Evolutionary conservation across 768 basidiomycete genomes (phyloP), one percentile per base, ranked within the genome.

Genomic region (Suillus plorans): DNA sequence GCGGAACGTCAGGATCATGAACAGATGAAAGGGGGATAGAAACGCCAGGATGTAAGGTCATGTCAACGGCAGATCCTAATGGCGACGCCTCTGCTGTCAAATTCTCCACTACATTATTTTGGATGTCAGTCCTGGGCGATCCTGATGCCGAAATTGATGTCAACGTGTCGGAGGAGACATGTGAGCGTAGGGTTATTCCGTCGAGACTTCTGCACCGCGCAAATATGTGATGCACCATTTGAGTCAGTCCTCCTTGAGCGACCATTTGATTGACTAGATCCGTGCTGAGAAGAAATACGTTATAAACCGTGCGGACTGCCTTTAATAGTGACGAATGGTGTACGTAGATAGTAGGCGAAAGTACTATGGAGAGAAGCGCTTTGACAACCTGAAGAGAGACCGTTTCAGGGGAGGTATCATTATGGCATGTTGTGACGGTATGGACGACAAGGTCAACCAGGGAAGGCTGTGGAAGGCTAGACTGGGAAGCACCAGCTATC

Each of bases 201-300:
- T 69, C 69, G 36, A 67, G 73, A 36, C 81, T 71, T 73, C 82
- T 83, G 71, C 93, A 94, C 25, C 97, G 86, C 16, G 90, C 85
- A 74, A 99, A 99, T 63, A 99, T 89, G 71, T 98, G 96, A 70
- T 97, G 92, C 3, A 99, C 95, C 89, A 99, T 99, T 76, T 99
- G 97, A 0, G 95, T 95, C 20, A 99, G 85, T 20, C 96, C 95
- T 22, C 97, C 97, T 77, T 99, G 97, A 20, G 97, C 97, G 44
- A 99, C 97, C 81, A 93, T 96, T 78, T 99, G 97, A 69, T 97
- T 99, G 59, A 95, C 91, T 5, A 90, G 85, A 71, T 97, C 94
- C 25, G 85, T 83, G 70, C 94, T 95, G 65, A 99, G 83, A 34
- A 99, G 82, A 75, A 99, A 99, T 65, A 99, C 90, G 74, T 99